Evolutionary conservation across 441 rosid genomes (phyloP).

Genomic region (Populus hybrid): DNA sequence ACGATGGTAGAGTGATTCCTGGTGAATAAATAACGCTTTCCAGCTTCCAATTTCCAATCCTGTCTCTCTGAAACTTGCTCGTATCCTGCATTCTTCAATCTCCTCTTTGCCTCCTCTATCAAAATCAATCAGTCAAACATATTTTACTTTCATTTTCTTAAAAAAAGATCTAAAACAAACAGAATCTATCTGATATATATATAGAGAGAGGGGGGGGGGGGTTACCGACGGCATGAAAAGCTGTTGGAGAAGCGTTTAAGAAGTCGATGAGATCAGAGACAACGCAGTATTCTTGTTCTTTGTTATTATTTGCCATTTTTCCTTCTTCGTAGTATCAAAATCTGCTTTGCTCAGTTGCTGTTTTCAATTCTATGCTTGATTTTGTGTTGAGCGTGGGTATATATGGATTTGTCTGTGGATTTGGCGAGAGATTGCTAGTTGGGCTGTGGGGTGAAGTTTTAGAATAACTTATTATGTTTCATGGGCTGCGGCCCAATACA

Average conservation of each 20-base stretch:
- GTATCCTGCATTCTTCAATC: conserved; percentile 58
- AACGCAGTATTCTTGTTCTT: conserved; percentile 23
- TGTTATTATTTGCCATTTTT: conserved; percentile 32
- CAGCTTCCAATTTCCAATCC: conserved; percentile 80
- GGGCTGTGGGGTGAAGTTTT: no score
- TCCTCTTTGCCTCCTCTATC: conserved; percentile 80
- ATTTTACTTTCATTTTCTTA: not conserved
- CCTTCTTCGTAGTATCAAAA: not conserved
- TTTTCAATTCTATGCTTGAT: no score
- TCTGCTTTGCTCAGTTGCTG: no score
- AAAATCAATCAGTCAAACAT: not conserved
- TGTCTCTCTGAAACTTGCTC: conserved; percentile 73
- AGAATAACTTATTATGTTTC: no score
- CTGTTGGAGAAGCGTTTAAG: conserved; percentile 95
- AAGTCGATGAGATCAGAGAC: conserved; percentile 68
- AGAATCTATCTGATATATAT: not conserved
- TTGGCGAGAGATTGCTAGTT: no score
- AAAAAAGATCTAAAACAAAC: conserved; percentile 5
- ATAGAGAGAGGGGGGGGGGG: no score
- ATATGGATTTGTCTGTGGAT: no score
- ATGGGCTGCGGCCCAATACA: no score
- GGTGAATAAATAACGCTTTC: conserved; percentile 83
- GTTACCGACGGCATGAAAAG: conserved; percentile 96
- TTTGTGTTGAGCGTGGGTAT: no score
- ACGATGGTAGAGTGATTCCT: conserved; percentile 79